A percentile compares a stretch with the other conserved stretches of the same genome.
Evolutionary conservation across 768 basidiomycete genomes (phyloP).

Genomic region (Podaxis rugospora): DNA sequence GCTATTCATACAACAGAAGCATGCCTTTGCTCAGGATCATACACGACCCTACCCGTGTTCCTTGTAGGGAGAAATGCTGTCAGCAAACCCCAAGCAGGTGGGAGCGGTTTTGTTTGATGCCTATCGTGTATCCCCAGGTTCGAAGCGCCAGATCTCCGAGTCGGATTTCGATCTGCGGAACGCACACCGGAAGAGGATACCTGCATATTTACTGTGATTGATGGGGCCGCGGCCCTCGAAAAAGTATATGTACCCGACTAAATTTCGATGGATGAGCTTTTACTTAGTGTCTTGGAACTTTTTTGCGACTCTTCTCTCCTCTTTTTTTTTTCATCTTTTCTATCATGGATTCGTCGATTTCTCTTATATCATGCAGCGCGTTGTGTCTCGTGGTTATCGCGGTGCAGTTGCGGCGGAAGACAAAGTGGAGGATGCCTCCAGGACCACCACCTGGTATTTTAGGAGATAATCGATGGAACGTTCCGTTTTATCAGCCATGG

Average conservation of each 20-base stretch:
- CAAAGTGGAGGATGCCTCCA: conserved; percentile 13
- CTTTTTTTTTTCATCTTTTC: neutral
- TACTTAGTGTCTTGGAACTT: neutral
- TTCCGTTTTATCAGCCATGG: conserved; percentile 15
- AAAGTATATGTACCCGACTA: neutral
- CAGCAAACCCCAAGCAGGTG: conserved; percentile 2
- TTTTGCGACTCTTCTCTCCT: neutral
- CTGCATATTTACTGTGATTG: neutral
- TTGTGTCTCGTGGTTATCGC: neutral
- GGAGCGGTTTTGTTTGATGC: conserved; percentile 5
- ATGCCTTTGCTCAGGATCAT: neutral
- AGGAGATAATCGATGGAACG: conserved; percentile 14
- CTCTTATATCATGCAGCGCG: conserved; percentile 3
- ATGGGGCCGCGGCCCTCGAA: conserved; percentile 1
- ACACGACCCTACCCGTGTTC: conserved; percentile 3
- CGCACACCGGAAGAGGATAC: conserved; percentile 3
- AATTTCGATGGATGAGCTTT: neutral
- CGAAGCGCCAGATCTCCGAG: conserved; percentile 10
- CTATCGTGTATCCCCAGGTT: conserved; percentile 8
- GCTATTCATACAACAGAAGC: neutral
- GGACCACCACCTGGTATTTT: conserved; percentile 15
- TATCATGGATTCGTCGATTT: neutral
- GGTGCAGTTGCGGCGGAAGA: conserved; percentile 1
- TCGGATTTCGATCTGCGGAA: conserved; percentile 9
- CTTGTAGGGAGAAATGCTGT: neutral